A percentile compares a stretch with the other conserved stretches of the same genome.
Conservation (phyloP, 2,329 filamentous ascomycete genomes). For the Penicillium sp. region DNA sequence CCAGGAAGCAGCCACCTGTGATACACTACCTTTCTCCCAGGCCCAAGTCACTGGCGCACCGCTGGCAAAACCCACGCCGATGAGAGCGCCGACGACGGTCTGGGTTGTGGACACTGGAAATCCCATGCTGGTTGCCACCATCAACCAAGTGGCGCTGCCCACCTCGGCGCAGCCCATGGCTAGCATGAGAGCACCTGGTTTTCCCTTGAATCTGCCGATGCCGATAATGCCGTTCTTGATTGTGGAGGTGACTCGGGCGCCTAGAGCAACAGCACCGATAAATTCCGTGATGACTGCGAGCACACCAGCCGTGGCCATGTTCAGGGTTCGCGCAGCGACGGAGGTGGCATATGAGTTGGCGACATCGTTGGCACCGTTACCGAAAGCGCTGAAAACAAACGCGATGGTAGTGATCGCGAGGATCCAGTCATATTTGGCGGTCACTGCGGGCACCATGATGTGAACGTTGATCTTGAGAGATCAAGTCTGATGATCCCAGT, state of each 20-base stretch:
- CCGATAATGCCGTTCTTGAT: conserved; percentile 43
- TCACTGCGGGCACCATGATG: conserved; percentile 17
- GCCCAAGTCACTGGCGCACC: conserved; percentile 20
- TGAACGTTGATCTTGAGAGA: conserved; percentile 1
- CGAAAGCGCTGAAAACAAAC: conserved; percentile 25
- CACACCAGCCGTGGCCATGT: conserved; percentile 48
- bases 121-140: conserved; percentile 31
- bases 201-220: conserved; percentile 31
- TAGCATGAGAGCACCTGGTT: conserved; percentile 35
- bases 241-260: conserved; percentile 41
- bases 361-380: conserved; percentile 41
- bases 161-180: conserved; percentile 34
- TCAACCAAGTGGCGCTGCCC: conserved; percentile 35
- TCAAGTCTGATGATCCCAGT: neutral
- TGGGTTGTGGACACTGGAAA: conserved; percentile 41
- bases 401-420: conserved; percentile 25
- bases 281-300: conserved; percentile 48
- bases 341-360: conserved; percentile 52
- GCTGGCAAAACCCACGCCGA: conserved; percentile 24
- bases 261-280: conserved; percentile 48
- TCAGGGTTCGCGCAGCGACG: conserved; percentile 48
- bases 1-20: conserved; percentile 46
- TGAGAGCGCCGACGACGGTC: conserved; percentile 35
- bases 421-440: conserved; percentile 28
- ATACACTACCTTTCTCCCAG: conserved; percentile 42